Conservation (phyloP, 192 early-diverging fungal genomes). For the Linnemannia zychae region DNA sequence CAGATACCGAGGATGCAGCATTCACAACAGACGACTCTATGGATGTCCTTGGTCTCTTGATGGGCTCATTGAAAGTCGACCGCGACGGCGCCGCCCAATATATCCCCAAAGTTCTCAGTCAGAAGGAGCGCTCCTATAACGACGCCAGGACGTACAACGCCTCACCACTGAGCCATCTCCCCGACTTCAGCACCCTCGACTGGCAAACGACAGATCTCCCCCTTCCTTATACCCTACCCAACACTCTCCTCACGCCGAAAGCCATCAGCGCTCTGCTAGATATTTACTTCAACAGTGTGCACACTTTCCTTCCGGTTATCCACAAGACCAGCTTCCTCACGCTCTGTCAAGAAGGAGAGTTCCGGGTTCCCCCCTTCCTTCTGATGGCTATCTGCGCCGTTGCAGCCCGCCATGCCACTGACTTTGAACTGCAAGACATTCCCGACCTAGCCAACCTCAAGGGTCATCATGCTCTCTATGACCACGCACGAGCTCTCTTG, state of each 20-base stretch:
- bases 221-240: slow-evolving; percentile 43
- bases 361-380: slow-evolving; percentile 60
- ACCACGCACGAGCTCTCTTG: slow-evolving; percentile 44
- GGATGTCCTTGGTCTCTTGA: slow-evolving; percentile 35
- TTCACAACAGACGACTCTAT: slow-evolving; percentile 41
- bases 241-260: slow-evolving; percentile 33
- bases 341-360: slow-evolving; percentile 48
- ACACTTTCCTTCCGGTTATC: slow-evolving; percentile 69
- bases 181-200: slow-evolving; percentile 32
- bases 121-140: slow-evolving; percentile 48
- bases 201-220: slow-evolving; percentile 38
- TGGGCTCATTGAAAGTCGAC: slow-evolving; percentile 41
- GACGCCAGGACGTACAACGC: slow-evolving; percentile 34
- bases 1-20: slow-evolving; percentile 18
- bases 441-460: slow-evolving; percentile 45
- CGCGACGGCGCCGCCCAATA: slow-evolving; percentile 47
- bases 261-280: slow-evolving; percentile 56
- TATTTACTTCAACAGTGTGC: slow-evolving; percentile 69
- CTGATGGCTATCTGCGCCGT: slow-evolving; percentile 71
- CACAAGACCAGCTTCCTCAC: slow-evolving; percentile 66
- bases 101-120: slow-evolving; percentile 32
- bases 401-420: slow-evolving; percentile 54
- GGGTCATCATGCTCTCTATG: slow-evolving; percentile 47
- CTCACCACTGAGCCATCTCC: slow-evolving; percentile 15
- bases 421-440: slow-evolving; percentile 51